Evolutionary conservation across 805 yeast species (phyloP).

Genomic region (Saccharomycopsis lassenensis): DNA sequence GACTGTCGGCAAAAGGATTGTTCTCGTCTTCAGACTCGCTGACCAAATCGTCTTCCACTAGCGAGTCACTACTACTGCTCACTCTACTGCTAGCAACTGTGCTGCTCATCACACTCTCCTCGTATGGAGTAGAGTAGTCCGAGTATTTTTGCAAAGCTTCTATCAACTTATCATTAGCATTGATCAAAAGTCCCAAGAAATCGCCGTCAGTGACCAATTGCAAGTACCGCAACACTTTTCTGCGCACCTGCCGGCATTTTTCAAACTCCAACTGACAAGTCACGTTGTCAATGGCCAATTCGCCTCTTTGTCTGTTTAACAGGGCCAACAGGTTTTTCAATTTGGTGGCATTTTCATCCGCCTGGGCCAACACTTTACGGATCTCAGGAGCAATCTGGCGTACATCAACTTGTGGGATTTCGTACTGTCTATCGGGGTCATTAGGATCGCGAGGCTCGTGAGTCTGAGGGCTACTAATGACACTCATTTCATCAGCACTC

Average conservation of each 20-base stretch:
- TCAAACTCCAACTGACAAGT: constrained; percentile 58
- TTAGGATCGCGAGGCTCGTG: constrained; percentile 26
- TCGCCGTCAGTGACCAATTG: constrained; percentile 82
- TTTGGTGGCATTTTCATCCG: constrained; percentile 63
- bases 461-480: constrained; percentile 25
- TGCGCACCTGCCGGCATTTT: constrained; percentile 61
- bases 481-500: constrained; percentile 16
- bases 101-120: background rate
- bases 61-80: background rate
- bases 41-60: constrained; percentile 3
- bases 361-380: constrained; percentile 55
- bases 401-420: constrained; percentile 60
- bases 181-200: constrained; percentile 74
- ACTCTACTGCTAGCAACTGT: background rate
- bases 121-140: constrained; percentile 21
- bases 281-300: constrained; percentile 51
- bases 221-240: constrained; percentile 69
- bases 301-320: constrained; percentile 33
- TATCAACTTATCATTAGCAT: constrained; percentile 86
- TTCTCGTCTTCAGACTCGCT: constrained; percentile 11
- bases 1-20: constrained; percentile 17
- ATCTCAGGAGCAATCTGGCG: constrained; percentile 66
- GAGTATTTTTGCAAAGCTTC: constrained; percentile 62
- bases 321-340: constrained; percentile 46
- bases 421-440: constrained; percentile 37